Conservation (phyloP, 1,284 basidiomycete species). For the Golubevia pallescens region DNA sequence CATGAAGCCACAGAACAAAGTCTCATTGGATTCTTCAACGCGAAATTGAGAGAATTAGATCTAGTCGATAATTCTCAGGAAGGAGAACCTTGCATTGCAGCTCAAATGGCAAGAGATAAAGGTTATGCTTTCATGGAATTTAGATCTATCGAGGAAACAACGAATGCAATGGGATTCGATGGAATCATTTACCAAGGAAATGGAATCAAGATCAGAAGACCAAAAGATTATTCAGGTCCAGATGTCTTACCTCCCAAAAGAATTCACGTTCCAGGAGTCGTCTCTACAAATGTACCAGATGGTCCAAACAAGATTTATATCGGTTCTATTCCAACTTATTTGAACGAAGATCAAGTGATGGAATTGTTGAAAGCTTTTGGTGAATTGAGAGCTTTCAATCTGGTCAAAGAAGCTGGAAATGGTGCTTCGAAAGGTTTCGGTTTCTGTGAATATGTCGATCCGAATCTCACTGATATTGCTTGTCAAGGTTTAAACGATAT, state of each 20-base stretch:
- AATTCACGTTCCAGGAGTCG: conserved; percentile 49
- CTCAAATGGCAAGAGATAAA: conserved; percentile 53
- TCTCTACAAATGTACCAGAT: conserved; percentile 61
- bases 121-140: conserved; percentile 58
- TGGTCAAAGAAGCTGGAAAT: conserved; percentile 46
- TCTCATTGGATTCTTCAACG: conserved; percentile 50
- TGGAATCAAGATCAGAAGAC: conserved; percentile 51
- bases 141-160: conserved; percentile 53
- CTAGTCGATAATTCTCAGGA: conserved; percentile 24
- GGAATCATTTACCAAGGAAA: conserved; percentile 50
- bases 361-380: conserved; percentile 62
- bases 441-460: conserved; percentile 59
- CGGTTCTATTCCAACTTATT: conserved; percentile 54
- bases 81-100: conserved; percentile 48
- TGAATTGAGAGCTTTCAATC: conserved; percentile 55
- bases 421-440: conserved; percentile 54
- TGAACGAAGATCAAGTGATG: conserved; percentile 56
- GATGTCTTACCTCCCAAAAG: conserved; percentile 36
- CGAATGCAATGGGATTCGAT: conserved; percentile 59
- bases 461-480: conserved; percentile 53
- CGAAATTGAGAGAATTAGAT: conserved; percentile 51
- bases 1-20: conserved; percentile 29
- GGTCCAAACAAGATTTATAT: conserved; percentile 59
- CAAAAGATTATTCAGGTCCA: conserved; percentile 57
- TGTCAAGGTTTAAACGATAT: conserved; percentile 59